Percentiles rank a stretch among this genome's conserved stretches.
Conservation (phyloP, 2,329 filamentous ascomycete species). For the Thelonectria rubi region DNA sequence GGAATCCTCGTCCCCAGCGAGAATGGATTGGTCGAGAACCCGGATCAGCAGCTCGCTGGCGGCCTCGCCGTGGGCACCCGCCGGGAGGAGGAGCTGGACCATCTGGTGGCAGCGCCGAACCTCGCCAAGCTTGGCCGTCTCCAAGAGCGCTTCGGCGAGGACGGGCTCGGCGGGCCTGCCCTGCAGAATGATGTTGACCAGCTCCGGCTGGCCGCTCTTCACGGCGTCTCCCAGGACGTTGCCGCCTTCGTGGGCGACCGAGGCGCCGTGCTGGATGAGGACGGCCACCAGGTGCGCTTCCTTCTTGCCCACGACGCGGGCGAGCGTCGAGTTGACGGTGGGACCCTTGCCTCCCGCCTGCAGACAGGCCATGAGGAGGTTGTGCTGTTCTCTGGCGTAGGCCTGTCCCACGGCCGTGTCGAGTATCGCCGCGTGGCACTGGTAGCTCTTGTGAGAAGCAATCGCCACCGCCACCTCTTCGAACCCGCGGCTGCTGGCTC, state of each 20-base stretch:
- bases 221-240: slow-evolving; percentile 4
- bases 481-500: background rate
- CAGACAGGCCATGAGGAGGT: slow-evolving; percentile 4
- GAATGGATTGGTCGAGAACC: slow-evolving; percentile 4
- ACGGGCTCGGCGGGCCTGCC: background rate
- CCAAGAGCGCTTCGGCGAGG: slow-evolving; percentile 1
- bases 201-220: slow-evolving; percentile 4
- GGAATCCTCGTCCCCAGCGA: background rate
- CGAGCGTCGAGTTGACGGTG: slow-evolving; percentile 3
- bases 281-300: background rate
- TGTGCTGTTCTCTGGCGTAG: slow-evolving; percentile 13
- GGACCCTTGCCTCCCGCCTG: slow-evolving; percentile 16
- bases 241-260: background rate
- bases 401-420: slow-evolving; percentile 14
- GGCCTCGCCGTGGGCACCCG: slow-evolving; percentile 3
- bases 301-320: slow-evolving; percentile 2
- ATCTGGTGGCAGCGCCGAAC: background rate
- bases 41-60: slow-evolving; percentile 5
- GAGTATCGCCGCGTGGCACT: background rate
- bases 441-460: background rate
- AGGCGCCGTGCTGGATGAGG: slow-evolving; percentile 7
- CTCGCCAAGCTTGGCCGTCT: background rate
- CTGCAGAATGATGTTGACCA: slow-evolving; percentile 11
- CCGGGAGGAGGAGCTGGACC: slow-evolving; percentile 6
- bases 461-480: slow-evolving; percentile 9